Percentiles rank a stretch among this genome's conserved stretches.
Evolutionary conservation across 345 rosid species (phyloP).

Genomic region (Kernera saxatilis): DNA sequence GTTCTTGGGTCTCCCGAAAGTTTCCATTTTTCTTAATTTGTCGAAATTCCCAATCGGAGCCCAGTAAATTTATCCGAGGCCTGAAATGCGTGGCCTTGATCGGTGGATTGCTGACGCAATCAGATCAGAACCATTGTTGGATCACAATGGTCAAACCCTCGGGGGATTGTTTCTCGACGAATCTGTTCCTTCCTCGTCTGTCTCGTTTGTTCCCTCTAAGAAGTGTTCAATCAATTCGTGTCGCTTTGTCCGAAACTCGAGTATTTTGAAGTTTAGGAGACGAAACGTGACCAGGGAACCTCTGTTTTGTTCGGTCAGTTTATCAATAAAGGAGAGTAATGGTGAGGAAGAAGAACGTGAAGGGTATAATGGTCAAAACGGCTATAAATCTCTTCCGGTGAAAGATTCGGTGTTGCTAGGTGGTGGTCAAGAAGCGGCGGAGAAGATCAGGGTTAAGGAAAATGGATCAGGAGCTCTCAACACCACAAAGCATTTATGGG

Average conservation of each 20-base stretch:
- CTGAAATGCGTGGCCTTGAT: slow-evolving; percentile 47
- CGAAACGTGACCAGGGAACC: slow-evolving; percentile 20
- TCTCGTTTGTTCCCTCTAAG: slow-evolving; percentile 29
- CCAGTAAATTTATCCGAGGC: not conserved
- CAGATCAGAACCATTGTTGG: slow-evolving; percentile 30
- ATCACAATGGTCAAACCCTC: slow-evolving; percentile 12
- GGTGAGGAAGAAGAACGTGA: slow-evolving; percentile 47
- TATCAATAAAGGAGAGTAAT: slow-evolving; percentile 50
- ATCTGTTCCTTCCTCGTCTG: slow-evolving; percentile 39
- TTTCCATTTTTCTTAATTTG: slow-evolving; percentile 12
- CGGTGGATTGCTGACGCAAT: slow-evolving; percentile 35
- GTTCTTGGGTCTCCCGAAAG: not conserved
- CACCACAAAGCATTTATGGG: slow-evolving; percentile 65
- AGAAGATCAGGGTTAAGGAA: slow-evolving; percentile 17
- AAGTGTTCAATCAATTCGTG: slow-evolving; percentile 7
- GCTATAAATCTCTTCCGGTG: slow-evolving; percentile 12
- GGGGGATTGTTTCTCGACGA: slow-evolving; percentile 61
- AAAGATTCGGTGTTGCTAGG: slow-evolving; percentile 13
- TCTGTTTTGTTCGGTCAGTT: slow-evolving; percentile 65
- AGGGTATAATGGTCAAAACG: slow-evolving; percentile 25
- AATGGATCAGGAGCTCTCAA: slow-evolving; percentile 30
- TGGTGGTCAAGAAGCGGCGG: not conserved
- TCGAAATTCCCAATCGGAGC: not conserved
- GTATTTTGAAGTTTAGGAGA: slow-evolving; percentile 29
- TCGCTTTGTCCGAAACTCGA: slow-evolving; percentile 21